A percentile compares a stretch with the other conserved stretches of the same genome.
Evolutionary conservation across 495 filamentous ascomycete species (phyloP).

Genomic region (Xylaria nigripes): DNA sequence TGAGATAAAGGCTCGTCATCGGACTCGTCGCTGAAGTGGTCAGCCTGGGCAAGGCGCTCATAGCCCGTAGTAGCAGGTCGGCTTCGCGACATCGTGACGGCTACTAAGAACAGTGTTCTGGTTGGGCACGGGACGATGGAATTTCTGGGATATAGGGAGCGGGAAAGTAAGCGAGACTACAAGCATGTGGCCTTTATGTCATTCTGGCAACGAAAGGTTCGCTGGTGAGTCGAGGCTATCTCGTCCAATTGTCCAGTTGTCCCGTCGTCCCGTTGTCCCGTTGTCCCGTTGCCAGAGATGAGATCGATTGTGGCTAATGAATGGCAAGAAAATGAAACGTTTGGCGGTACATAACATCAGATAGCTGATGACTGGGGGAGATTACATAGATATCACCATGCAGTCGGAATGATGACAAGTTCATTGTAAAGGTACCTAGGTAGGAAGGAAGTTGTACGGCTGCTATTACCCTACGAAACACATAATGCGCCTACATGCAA

Average conservation of each 20-base stretch:
- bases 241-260: not conserved
- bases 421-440: not conserved
- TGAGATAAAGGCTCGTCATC: slow-evolving; percentile 53
- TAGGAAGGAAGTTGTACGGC: not conserved
- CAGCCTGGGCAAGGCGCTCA: slow-evolving; percentile 83
- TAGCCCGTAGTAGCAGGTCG: slow-evolving; percentile 81
- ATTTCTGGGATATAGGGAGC: not conserved
- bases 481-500: too few species aligned
- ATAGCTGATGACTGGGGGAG: not conserved
- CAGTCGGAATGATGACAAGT: not conserved
- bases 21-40: slow-evolving; percentile 73
- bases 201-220: not conserved
- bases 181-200: not conserved
- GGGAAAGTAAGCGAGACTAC: not conserved
- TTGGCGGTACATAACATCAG: not conserved
- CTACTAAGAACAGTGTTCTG: slow-evolving; percentile 2
- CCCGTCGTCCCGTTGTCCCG: not conserved
- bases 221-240: not conserved
- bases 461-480: too few species aligned
- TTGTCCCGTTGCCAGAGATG: not conserved
- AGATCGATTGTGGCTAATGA: not conserved
- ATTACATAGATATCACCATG: not conserved
- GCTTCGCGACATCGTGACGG: slow-evolving; percentile 30
- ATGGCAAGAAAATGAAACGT: not conserved
- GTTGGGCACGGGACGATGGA: not conserved